Conservation (phyloP, 108 stramenopile species). For the Thalassiosira profunda region DNA sequence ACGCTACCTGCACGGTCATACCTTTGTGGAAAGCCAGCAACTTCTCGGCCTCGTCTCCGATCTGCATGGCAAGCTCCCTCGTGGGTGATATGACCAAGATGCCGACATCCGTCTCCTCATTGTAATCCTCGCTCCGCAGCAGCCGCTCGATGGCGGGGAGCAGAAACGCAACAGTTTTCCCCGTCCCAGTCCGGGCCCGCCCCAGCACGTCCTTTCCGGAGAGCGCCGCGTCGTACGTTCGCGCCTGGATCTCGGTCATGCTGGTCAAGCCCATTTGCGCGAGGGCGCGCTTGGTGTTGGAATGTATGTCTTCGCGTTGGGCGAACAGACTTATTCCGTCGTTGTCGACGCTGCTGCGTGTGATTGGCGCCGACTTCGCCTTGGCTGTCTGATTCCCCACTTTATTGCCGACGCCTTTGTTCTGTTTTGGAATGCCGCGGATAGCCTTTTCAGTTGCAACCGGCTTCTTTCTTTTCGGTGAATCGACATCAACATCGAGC, state of each 20-base stretch:
- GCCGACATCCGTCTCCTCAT: slow-evolving; percentile 36
- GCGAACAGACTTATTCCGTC: background rate
- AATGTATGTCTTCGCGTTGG: background rate
- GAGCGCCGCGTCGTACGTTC: slow-evolving; percentile 46
- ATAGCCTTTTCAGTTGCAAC: too few relatives aligned
- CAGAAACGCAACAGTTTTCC: slow-evolving; percentile 86
- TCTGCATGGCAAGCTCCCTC: slow-evolving; percentile 94
- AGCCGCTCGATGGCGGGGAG: slow-evolving; percentile 67
- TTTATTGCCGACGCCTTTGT: background rate
- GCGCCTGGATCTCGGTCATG: slow-evolving; percentile 81
- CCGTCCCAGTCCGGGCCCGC: slow-evolving; percentile 85
- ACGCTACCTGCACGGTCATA: slow-evolving; percentile 48
- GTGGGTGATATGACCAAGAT: slow-evolving; percentile 94
- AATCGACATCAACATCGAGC: background rate
- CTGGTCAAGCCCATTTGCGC: slow-evolving; percentile 17
- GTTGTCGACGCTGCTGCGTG: background rate
- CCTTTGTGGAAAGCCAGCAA: slow-evolving; percentile 48
- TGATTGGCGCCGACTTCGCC: background rate
- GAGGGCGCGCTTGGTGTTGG: slow-evolving; percentile 20
- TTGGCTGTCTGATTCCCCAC: background rate
- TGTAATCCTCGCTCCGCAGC: background rate
- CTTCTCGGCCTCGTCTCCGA: slow-evolving; percentile 76
- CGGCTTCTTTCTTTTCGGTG: background rate
- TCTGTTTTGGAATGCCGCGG: background rate
- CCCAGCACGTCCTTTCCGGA: slow-evolving; percentile 59